A percentile compares a stretch with the other conserved stretches of the same genome.
Conservation (phyloP, 805 yeast genomes). For the Starmerella bacillaris region DNA sequence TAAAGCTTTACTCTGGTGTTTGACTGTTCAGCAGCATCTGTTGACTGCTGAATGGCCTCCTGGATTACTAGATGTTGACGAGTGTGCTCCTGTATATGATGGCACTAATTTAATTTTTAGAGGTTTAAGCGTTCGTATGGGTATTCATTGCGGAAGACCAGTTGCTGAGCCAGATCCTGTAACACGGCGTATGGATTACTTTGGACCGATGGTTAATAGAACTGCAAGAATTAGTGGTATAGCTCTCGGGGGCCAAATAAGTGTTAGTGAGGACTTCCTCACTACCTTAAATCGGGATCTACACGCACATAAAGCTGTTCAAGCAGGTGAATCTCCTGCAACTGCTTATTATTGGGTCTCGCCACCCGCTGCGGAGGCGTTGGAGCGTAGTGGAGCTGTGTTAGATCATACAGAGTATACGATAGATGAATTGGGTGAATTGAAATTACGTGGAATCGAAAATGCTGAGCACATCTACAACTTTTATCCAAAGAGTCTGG, state of each 20-base stretch:
- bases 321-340: constrained; percentile 8
- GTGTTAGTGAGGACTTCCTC: constrained; percentile 66
- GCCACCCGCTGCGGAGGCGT: constrained; percentile 9
- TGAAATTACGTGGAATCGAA: constrained; percentile 83
- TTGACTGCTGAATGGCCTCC: constrained; percentile 89
- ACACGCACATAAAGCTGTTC: constrained; percentile 23
- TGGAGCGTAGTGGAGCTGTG: constrained; percentile 18
- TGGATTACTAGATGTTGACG: constrained; percentile 67
- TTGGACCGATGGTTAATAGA: constrained; percentile 96
- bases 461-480: constrained; percentile 74
- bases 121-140: constrained; percentile 94
- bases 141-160: constrained; percentile 95
- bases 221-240: constrained; percentile 84
- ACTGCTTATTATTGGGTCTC: constrained; percentile 9
- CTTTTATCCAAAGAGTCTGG: constrained; percentile 50
- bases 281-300: constrained; percentile 45
- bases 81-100: constrained; percentile 67
- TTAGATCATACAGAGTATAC: constrained; percentile 54
- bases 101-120: constrained; percentile 46
- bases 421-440: constrained; percentile 59
- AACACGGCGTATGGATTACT: constrained; percentile 93
- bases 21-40: constrained; percentile 71
- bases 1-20: constrained; percentile 83
- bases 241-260: constrained; percentile 97
- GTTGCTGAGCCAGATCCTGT: constrained; percentile 90